These are phyloP conservation scores for Skeletonema marinoi DNA, from an alignment of 108 stramenopile species.

Conservation along the genomic window DNA sequence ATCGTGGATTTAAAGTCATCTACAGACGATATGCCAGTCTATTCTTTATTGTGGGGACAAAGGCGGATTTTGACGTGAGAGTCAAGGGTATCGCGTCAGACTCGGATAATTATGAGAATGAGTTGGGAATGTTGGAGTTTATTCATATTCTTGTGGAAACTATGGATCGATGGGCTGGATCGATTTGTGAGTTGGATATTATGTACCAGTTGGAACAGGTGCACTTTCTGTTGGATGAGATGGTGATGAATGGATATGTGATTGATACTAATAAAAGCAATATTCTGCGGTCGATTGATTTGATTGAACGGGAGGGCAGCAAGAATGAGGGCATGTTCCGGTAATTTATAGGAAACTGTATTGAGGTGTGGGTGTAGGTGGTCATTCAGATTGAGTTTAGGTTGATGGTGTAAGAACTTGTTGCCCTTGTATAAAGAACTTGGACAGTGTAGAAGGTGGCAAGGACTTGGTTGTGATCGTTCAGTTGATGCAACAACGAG, in stretches of 20 bases:
- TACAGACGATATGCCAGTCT: conserved; percentile 94
- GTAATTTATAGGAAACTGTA: conserved; percentile 22
- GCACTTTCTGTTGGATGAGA: conserved; percentile 95
- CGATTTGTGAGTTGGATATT: conserved; percentile 94
- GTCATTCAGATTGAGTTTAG: too few species aligned
- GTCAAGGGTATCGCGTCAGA: conserved; percentile 7
- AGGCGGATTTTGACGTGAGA: conserved; percentile 72
- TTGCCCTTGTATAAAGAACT: too few species aligned
- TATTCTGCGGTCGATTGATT: conserved; percentile 83
- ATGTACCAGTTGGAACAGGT: conserved; percentile 98
- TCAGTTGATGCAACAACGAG: too few species aligned
- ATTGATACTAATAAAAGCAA: conserved; percentile 93
- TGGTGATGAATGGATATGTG: conserved; percentile 94
- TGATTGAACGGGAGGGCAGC: conserved; percentile 88
- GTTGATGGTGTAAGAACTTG: too few species aligned
- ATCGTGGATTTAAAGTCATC: conserved; percentile 94
- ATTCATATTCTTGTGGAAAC: conserved; percentile 95
- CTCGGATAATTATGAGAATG: conserved; percentile 90
- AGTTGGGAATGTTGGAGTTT: conserved; percentile 94
- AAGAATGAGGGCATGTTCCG: conserved; percentile 91
- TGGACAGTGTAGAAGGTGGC: too few species aligned
- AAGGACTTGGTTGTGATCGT: too few species aligned
- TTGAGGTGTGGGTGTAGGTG: not conserved
- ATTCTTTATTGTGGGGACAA: conserved; percentile 96
- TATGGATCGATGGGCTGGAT: conserved; percentile 87